phyloP scores from a whole-genome alignment of 257 asterid species.

The Nicotiana benthamiana region DNA sequence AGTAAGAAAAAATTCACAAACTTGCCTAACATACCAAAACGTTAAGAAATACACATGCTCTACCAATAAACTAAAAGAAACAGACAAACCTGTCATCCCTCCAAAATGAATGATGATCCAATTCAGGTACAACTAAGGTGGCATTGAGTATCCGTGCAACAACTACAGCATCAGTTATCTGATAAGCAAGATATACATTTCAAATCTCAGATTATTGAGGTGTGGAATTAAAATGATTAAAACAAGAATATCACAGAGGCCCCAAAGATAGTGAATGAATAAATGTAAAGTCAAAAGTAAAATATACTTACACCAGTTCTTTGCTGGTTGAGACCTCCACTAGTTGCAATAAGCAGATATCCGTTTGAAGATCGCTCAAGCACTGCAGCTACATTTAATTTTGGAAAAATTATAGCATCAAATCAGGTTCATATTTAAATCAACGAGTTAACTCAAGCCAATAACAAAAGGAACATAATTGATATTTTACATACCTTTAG shows the following conservation, averaged over 20 bases:
- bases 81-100: slow-evolving; percentile 83
- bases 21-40: background rate
- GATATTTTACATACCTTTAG: background rate
- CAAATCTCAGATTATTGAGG: slow-evolving; percentile 11
- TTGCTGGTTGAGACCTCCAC: slow-evolving; percentile 98
- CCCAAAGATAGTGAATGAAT: background rate
- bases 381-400: slow-evolving; percentile 57
- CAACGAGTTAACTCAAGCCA: slow-evolving; percentile 7
- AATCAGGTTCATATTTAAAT: slow-evolving; percentile 4
- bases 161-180: slow-evolving; percentile 98
- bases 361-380: slow-evolving; percentile 76
- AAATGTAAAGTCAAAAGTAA: slow-evolving; percentile 1
- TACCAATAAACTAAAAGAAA: slow-evolving; percentile 7
- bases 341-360: slow-evolving; percentile 90
- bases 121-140: slow-evolving; percentile 88
- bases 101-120: slow-evolving; percentile 97
- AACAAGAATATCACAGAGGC: background rate
- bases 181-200: slow-evolving; percentile 23
- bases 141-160: slow-evolving; percentile 96
- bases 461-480: background rate
- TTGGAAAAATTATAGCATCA: slow-evolving; percentile 18
- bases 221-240: slow-evolving; percentile 9
- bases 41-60: background rate
- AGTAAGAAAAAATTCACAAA: background rate
- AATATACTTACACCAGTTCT: slow-evolving; percentile 83